Conservation (phyloP, 257 asterid genomes). For the Solanum ossicruentum region DNA sequence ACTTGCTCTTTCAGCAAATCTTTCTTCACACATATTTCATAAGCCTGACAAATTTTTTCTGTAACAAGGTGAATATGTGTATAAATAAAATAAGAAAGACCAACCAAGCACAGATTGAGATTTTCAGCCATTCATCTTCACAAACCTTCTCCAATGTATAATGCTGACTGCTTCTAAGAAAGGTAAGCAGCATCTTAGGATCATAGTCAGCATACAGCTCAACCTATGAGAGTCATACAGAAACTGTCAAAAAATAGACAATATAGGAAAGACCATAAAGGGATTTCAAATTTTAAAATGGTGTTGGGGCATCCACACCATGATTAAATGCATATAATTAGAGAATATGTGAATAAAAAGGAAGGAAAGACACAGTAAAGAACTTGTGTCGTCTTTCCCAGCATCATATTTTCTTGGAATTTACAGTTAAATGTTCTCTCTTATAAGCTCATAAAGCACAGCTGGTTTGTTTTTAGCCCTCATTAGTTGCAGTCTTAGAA, state of each 20-base stretch:
- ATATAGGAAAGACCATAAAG: background rate
- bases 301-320: background rate
- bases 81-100: background rate
- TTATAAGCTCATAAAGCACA: background rate
- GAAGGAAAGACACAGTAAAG: background rate
- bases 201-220: slow-evolving; percentile 94
- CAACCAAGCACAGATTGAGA: background rate
- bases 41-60: slow-evolving; percentile 45
- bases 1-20: slow-evolving; percentile 81
- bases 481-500: background rate
- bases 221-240: slow-evolving; percentile 36
- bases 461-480: background rate
- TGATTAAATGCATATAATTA: background rate
- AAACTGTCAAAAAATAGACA: background rate
- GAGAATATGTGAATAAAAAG: background rate
- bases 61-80: background rate
- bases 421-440: background rate
- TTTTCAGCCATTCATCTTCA: background rate
- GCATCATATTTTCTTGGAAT: background rate
- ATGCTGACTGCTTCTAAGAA: slow-evolving; percentile 97
- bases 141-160: slow-evolving; percentile 89
- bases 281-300: background rate
- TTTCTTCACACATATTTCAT: slow-evolving; percentile 72
- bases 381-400: background rate
- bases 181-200: slow-evolving; percentile 82